Base-by-base conservation (phyloP, 2,329 filamentous ascomycete species). In the Fusarium sambucinum region DNA sequence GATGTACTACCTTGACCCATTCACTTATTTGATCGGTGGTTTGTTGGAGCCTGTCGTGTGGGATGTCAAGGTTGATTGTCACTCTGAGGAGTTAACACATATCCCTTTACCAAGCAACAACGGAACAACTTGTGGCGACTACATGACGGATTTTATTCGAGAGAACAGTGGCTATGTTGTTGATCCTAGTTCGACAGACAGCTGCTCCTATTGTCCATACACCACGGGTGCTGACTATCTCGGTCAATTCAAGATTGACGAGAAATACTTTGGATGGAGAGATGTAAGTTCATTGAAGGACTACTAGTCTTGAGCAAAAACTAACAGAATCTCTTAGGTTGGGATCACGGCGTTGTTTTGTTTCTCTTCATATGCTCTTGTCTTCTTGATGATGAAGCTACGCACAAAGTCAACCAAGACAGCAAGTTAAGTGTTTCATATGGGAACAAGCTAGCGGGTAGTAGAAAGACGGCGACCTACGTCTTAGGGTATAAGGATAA, bases 1-100 rank as follows among this genome's bases (percentile, higher is more conserved):
- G 80, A 66, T 82, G 1, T 82, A 82, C 63, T 81, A 79, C 44
- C 73, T 82, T 3, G 77, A 82, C 37, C 80, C 80, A 1, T 83
- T 81, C 66, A 81, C 69, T 2, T 82, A 82, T 38, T 72, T 82
- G 1, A 77, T 82, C 1, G 78, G 80, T 2, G 79, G 79, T 0
- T 71, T 82, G 2, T 4, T 55, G 25, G 44, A 55, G 13, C 53
- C 44, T 19, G 27, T 55, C 0, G 27, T 19, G 12, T 55, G 53
- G 33, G 33, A 55, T 30, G 53, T 55, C 6, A 10, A 55, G 6
- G 44, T 50, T 1, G 9, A 55, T 5, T 55, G 44, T 6, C 16
- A 1, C 6, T 1, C 16, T 1, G 16, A 38, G 5, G 53, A 55
- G 3, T 63, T 82, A 6, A 76, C 74, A 0, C 72, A 77, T 12